Percentiles rank a stretch among this genome's conserved stretches.
phyloP scores from a whole-genome alignment of 768 basidiomycete genomes.

The Rhizopogon sp. region DNA sequence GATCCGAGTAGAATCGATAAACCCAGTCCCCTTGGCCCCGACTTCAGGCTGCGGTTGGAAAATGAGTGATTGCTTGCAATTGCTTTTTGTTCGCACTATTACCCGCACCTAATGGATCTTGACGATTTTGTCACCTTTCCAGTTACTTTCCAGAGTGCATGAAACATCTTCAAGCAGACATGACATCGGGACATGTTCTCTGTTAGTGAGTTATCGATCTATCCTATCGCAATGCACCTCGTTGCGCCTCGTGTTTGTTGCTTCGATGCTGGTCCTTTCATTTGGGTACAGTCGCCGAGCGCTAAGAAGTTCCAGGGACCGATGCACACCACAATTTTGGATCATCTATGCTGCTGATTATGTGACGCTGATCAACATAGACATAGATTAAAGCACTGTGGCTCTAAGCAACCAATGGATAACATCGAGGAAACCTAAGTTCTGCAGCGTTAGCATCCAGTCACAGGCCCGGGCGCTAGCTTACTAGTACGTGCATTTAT shows the following conservation, averaged over 20 bases:
- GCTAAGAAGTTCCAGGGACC: not conserved
- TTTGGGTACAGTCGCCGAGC: not conserved
- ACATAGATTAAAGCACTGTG: not conserved
- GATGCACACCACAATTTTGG: not conserved
- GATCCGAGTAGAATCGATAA: not conserved
- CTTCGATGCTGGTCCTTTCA: not conserved
- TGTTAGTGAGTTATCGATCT: not conserved
- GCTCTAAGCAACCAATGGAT: not conserved
- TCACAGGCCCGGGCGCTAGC: not conserved
- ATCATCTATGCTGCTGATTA: not conserved
- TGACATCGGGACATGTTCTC: too few relatives aligned
- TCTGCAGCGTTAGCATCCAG: not conserved
- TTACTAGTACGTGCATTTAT: not conserved
- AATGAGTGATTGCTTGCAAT: not conserved
- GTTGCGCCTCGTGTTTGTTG: not conserved
- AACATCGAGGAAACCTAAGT: not conserved
- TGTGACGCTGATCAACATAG: not conserved
- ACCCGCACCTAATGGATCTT: not conserved
- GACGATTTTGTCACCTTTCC: not conserved
- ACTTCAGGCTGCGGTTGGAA: not conserved
- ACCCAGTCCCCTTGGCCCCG: not conserved
- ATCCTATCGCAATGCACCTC: not conserved
- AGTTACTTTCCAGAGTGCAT: not conserved
- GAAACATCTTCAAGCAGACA: not conserved
- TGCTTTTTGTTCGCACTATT: not conserved